Base-by-base conservation (phyloP, 108 stramenopile genomes). In the Epithemia pelagica region DNA sequence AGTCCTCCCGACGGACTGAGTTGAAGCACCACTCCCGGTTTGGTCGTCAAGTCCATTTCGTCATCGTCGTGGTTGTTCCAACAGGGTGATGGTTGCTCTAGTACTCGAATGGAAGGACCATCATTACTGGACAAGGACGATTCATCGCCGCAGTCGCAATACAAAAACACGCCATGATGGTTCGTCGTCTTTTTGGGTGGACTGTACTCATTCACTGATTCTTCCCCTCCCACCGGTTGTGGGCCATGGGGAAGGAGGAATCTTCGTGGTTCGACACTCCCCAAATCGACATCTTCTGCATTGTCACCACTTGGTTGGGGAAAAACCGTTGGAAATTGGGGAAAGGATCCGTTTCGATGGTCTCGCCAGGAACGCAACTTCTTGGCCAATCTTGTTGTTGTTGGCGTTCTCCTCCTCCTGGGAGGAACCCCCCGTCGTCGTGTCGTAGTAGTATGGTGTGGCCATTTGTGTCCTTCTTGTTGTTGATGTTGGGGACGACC, bases 1-100 rank as follows among this genome's bases (percentile, higher is more conserved):
- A 23, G 56, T 23, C 56, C 56, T 19, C 56, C 56, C 25, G 56
- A 58, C 22, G 56, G 56, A 58, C 56, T 58, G 18, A 58, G 21
- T 27, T 27, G 56, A 8, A 27, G 26, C 7, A 58, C 56, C 7
- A 58, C 37, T n/a, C 22, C 26, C 7, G 7, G 7, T n/a, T 58
- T 27, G 5, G 7, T 27, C 26, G 8, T 27, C 56, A 21, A 58
- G 8, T 27, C 26, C 18, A 19, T n/a, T 58, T 58, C 26, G 56
- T 58, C 56, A n/a, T 27, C 25, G 56, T 26, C 25, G 8, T 27
- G 7, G 21, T 58, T 8, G 26, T 27, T 8, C 15, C 8, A 7
- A 21, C 7, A 21, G 7, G 7, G 22, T 7, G 26, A 23, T 19
- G 7, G 7, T 7, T 27, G 15, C 21, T 23, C 18, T n/a, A 27